Base-by-base conservation (phyloP, 2,329 filamentous ascomycete species). In the Phialocephala sp. region DNA sequence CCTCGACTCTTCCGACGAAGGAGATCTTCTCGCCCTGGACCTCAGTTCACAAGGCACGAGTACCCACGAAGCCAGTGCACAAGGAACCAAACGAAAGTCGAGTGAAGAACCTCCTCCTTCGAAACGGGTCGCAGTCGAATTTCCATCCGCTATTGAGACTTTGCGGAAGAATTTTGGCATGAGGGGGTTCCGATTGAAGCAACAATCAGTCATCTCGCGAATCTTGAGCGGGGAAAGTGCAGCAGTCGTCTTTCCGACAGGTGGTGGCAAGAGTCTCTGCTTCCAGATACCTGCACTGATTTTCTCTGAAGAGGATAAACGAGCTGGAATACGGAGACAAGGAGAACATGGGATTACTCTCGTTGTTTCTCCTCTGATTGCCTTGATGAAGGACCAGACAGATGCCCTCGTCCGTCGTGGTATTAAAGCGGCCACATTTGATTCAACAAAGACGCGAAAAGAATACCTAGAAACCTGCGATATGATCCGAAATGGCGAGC, bases 371-470 rank as follows among this genome's bases (percentile, higher is more conserved):
- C 84, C 84, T 0, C 74, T 87, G 2, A 84, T 87, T 60, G 84
- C 84, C 1, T 71, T 87, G 61, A 87, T 87, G 85, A 87, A 87
- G 71, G 85, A 88, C 66, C 86, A 88, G 68, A 84, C 86, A 0
- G 85, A 88, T 68, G 81, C 82, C 1, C 77, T 88, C 22, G 77
- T 80, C 56, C 78, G 78, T 11, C 79, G 80, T 35, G 82, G 82
- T 0, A 81, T 88, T 11, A 71, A 80, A 11, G 86, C 85, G 9
- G 85, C 84, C 2, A 82, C 81, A 8, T 76, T 87, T 12, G 84
- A 88, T 71, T 88, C 85, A 0, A 84, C 81, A 4, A 87, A 86
- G 69, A 80, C 73, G 2, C 73, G 76, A 61, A 77, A 80, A 24
- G 71, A 79, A 57, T 77, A 79, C 59, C 65, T 80, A 1, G 62